phyloP scores from a whole-genome alignment of 306 rosid species.

The Lagenaria siceraria region DNA sequence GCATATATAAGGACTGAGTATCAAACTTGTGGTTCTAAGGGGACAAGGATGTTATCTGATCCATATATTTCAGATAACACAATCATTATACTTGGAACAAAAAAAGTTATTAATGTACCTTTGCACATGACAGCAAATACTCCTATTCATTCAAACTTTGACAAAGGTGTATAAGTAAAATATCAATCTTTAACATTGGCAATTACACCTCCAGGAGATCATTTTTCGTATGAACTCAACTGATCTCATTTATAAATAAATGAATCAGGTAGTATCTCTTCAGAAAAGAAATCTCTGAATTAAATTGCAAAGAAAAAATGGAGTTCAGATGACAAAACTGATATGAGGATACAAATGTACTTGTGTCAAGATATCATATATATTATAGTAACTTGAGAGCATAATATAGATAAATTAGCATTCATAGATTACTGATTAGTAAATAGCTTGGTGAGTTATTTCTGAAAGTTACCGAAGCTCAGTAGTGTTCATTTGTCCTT shows the following conservation, averaged over 20 bases:
- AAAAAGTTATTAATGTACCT: neutral
- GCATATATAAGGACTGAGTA: neutral
- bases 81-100: neutral
- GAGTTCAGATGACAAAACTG: neutral
- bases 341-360: neutral
- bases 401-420: neutral
- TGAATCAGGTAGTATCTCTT: neutral
- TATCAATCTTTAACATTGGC: neutral
- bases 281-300: neutral
- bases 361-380: neutral
- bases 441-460: neutral
- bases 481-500: neutral
- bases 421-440: conserved; percentile 2
- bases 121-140: neutral
- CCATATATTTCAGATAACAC: neutral
- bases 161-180: neutral
- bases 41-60: neutral
- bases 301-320: neutral
- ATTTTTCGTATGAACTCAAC: neutral
- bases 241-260: neutral
- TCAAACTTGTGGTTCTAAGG: neutral
- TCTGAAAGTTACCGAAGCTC: neutral
- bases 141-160: neutral
- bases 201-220: neutral
- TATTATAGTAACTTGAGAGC: neutral